Percentiles rank a stretch among this genome's conserved stretches.
Conservation (phyloP, 2,329 filamentous ascomycete species). For the Aureobasidium sp. region DNA sequence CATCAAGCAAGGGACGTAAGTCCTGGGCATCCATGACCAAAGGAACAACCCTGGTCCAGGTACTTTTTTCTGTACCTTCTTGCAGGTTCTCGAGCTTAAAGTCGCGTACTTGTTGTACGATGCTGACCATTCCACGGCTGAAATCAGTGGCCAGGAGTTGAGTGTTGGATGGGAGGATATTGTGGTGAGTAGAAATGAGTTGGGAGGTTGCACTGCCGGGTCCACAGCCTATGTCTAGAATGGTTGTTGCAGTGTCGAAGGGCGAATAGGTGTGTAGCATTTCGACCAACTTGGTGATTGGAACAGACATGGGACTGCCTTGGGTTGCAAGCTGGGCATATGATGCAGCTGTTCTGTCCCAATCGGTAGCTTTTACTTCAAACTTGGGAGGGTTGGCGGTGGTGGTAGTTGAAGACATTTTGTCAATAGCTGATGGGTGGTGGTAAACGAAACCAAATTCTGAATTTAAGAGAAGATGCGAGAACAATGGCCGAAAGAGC, state of each 20-base stretch:
- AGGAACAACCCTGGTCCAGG: constrained; percentile 20
- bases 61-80: constrained; percentile 2
- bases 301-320: constrained; percentile 3
- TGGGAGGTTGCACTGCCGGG: constrained; percentile 21
- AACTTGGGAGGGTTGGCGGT: background rate
- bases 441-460: too few relatives aligned
- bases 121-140: constrained; percentile 23
- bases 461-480: too few relatives aligned
- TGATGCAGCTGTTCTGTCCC: background rate
- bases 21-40: constrained; percentile 22
- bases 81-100: background rate
- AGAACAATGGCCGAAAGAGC: too few relatives aligned
- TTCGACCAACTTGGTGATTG: constrained; percentile 20
- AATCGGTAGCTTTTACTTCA: background rate
- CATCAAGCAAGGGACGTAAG: constrained; percentile 17
- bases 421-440: too few relatives aligned
- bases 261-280: constrained; percentile 19
- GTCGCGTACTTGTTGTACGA: constrained; percentile 15
- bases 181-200: constrained; percentile 19
- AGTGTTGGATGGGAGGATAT: constrained; percentile 15
- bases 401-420: background rate
- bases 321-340: background rate
- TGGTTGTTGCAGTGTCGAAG: constrained; percentile 21
- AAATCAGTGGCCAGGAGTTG: constrained; percentile 22
- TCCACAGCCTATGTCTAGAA: constrained; percentile 26